Base-by-base conservation (phyloP, 768 basidiomycete species). In the Ramaria sp. region DNA sequence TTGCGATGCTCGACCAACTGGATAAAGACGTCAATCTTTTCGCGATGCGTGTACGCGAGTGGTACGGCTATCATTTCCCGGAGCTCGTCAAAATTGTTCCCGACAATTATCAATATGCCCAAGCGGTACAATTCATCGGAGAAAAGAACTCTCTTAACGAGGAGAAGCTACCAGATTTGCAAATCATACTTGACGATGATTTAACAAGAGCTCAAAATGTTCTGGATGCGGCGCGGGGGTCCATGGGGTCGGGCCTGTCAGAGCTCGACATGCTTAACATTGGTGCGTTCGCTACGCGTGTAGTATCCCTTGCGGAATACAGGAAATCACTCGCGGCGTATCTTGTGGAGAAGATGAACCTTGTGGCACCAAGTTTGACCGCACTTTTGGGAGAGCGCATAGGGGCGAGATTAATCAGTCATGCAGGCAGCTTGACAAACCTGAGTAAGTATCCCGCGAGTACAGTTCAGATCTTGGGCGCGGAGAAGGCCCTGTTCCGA, bases 21-120 rank as follows among this genome's bases (percentile, higher is more conserved):
- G 95, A 98, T 80, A 98, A 97, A 77, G 95, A 98, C 70, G 92
- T 97, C 71, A 98, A 98, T 75, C 83, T 94, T 31, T 97, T 98
- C 70, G 88, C 93, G 19, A 98, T 98, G 95, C 89, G 95, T 34
- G 84, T 96, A 51, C 80, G 95, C 64, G 95, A 98, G 70, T 98
- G 95, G 95, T 98, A 98, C 70, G 95, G 95, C 7, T 97, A 94
- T 75, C 95, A 97, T 70, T 98, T 96, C 78, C 95, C 95, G 39
- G 95, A 98, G 72, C 87, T 97, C 63, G 80, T 95, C 73, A 85
- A 80, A 60, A 77, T 98, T 66, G 92, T 97, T 0, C 82, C 93
- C 56, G 95, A 97, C 72, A 95, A 96, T 69, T 83, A 91, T 71
- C 84, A 88, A 66, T 98, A 96, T 68, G 93, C 94, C n/a, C 78